Percentiles rank a stretch among this genome's conserved stretches.
phyloP scores from a whole-genome alignment of 768 basidiomycete genomes.

The Mycena pura region DNA sequence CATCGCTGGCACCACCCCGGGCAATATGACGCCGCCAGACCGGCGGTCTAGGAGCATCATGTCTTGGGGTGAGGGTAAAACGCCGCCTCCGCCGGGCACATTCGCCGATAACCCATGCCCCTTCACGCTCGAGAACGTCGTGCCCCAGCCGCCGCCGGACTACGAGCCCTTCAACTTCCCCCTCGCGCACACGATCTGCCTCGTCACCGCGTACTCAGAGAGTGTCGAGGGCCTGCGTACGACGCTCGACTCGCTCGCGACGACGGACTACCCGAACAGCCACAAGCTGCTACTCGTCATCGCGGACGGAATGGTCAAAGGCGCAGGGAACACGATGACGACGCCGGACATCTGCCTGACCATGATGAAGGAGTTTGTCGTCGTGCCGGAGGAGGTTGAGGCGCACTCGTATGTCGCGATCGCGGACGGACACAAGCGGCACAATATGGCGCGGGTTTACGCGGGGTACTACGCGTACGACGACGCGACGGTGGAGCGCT shows the following conservation, averaged over 20 bases:
- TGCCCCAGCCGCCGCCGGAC: constrained; percentile 90
- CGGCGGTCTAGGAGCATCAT: constrained; percentile 84
- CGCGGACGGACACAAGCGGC: constrained; percentile 98
- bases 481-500: constrained; percentile 83
- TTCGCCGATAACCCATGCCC: constrained; percentile 82
- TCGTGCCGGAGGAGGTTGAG: constrained; percentile 83
- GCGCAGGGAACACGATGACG: constrained; percentile 84
- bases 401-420: constrained; percentile 97
- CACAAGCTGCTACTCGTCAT: constrained; percentile 97
- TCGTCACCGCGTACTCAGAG: constrained; percentile 98
- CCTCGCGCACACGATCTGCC: constrained; percentile 89
- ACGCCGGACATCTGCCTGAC: constrained; percentile 93
- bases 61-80: constrained; percentile 60
- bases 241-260: constrained; percentile 97
- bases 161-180: constrained; percentile 97
- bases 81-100: constrained; percentile 42
- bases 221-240: constrained; percentile 95
- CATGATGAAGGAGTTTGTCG: constrained; percentile 97
- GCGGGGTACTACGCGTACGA: constrained; percentile 98
- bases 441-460: constrained; percentile 99
- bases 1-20: constrained; percentile 49
- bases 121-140: constrained; percentile 89
- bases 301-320: constrained; percentile 98
- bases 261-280: constrained; percentile 97
- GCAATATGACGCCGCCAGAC: constrained; percentile 69